A percentile compares a stretch with the other conserved stretches of the same genome.
Evolutionary conservation across 805 yeast species (phyloP).

Genomic region (Saccharomycopsis malanga): DNA sequence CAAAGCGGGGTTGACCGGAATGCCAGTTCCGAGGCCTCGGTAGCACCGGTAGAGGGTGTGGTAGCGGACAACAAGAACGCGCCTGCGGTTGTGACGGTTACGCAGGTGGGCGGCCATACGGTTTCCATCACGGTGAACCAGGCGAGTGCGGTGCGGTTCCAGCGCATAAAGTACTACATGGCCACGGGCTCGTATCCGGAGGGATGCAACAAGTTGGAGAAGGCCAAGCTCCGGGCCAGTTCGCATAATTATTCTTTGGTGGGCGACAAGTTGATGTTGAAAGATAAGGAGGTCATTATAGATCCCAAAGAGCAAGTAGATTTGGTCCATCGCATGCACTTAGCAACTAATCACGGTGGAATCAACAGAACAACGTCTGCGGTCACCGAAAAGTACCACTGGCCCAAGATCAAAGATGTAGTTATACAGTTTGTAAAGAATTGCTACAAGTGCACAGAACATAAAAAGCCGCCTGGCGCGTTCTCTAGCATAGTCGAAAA

Average conservation of each 20-base stretch:
- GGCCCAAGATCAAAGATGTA: constrained; percentile 87
- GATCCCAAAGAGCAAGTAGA: constrained; percentile 69
- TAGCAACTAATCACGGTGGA: constrained; percentile 63
- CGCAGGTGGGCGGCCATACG: constrained; percentile 6
- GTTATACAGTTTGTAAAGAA: constrained; percentile 71
- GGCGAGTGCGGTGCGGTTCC: constrained; percentile 41
- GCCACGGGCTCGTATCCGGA: constrained; percentile 85
- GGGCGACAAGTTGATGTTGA: constrained; percentile 36
- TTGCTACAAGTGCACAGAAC: constrained; percentile 37
- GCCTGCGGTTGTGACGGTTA: constrained; percentile 3
- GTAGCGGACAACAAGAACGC: background rate
- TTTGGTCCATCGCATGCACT: constrained; percentile 66
- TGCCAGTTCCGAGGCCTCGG: background rate
- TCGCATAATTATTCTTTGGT: constrained; percentile 59
- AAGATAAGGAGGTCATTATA: constrained; percentile 76
- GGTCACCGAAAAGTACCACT: constrained; percentile 75
- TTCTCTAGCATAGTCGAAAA: background rate
- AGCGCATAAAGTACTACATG: constrained; percentile 67
- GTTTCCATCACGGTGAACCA: constrained; percentile 5
- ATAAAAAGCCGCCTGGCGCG: background rate
- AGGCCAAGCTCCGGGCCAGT: constrained; percentile 74
- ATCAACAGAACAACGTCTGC: constrained; percentile 79
- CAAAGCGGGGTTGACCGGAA: too few relatives aligned
- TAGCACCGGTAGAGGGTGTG: background rate
- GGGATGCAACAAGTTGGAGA: constrained; percentile 72